Evolutionary conservation across 352 stramenopile genomes (phyloP).

Genomic region (Phytopythium ostracodes): DNA sequence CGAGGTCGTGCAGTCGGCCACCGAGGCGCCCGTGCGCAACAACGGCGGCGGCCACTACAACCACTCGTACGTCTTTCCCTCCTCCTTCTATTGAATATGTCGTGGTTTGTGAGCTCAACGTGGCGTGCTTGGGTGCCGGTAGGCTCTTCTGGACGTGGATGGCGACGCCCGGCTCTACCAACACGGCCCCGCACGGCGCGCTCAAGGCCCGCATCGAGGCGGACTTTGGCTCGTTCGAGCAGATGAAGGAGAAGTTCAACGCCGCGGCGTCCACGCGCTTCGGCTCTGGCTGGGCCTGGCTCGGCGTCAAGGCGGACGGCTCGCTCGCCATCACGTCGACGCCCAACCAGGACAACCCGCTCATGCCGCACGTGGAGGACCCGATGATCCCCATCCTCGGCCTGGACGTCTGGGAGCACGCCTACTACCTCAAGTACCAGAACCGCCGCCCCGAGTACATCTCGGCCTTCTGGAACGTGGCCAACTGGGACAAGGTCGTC

Average conservation of each 20-base stretch:
- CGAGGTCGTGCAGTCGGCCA: slow-evolving; percentile 70
- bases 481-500: slow-evolving; percentile 93
- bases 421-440: slow-evolving; percentile 97
- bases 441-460: slow-evolving; percentile 96
- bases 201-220: slow-evolving; percentile 85
- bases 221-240: slow-evolving; percentile 89
- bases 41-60: slow-evolving; percentile 86
- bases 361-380: slow-evolving; percentile 77
- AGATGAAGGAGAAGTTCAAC: slow-evolving; percentile 90
- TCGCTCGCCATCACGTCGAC: slow-evolving; percentile 94
- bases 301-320: slow-evolving; percentile 83
- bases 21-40: slow-evolving; percentile 75
- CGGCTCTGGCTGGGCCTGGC: slow-evolving; percentile 90
- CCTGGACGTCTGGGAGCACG: slow-evolving; percentile 95
- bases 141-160: slow-evolving; percentile 94
- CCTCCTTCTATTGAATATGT: background rate
- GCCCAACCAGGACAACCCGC: slow-evolving; percentile 93
- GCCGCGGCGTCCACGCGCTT: slow-evolving; percentile 82
- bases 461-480: slow-evolving; percentile 97
- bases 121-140: background rate
- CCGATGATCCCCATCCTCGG: slow-evolving; percentile 92
- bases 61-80: slow-evolving; percentile 40
- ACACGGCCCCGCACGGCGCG: slow-evolving; percentile 70
- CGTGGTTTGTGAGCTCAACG: background rate
- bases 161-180: slow-evolving; percentile 65